Conservation (phyloP, 73 alveolate genomes). For the Uronychia setigera region DNA sequence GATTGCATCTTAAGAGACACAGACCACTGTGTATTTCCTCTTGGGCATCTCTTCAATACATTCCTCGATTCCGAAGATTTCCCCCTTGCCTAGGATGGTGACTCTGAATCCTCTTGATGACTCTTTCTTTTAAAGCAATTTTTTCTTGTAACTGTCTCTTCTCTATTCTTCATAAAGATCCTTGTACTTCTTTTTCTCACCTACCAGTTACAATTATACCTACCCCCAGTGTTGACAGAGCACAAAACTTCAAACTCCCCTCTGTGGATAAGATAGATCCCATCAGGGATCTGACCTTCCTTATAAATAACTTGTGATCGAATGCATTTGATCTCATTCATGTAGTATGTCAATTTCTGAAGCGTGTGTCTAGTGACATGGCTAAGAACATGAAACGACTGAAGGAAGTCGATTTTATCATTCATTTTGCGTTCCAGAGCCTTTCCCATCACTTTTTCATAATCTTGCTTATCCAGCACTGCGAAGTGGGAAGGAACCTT, state of each 20-base stretch:
- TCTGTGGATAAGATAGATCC: constrained; percentile 45
- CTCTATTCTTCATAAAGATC: neutral
- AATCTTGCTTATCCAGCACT: constrained; percentile 47
- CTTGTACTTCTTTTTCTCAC: neutral
- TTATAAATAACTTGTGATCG: constrained; percentile 39
- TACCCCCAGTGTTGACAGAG: neutral
- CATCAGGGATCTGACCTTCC: constrained; percentile 60
- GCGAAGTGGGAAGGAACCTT: constrained; percentile 47
- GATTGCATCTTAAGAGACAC: neutral
- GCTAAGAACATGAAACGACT: constrained; percentile 47
- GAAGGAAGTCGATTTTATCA: constrained; percentile 54
- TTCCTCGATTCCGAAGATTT: neutral
- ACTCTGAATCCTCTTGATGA: constrained; percentile 5
- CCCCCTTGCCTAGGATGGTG: neutral
- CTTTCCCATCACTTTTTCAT: constrained; percentile 38
- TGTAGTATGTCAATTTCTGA: constrained; percentile 38
- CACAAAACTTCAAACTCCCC: constrained; percentile 68
- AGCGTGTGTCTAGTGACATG: constrained; percentile 42
- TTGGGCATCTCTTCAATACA: neutral
- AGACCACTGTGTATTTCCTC: neutral
- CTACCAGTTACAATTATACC: neutral
- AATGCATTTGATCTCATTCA: constrained; percentile 25
- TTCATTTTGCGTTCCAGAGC: constrained; percentile 36
- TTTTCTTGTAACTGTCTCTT: neutral
- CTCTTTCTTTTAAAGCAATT: constrained; percentile 1